Base-by-base conservation (phyloP, 805 yeast species). In the Saccharomyces jurei region DNA sequence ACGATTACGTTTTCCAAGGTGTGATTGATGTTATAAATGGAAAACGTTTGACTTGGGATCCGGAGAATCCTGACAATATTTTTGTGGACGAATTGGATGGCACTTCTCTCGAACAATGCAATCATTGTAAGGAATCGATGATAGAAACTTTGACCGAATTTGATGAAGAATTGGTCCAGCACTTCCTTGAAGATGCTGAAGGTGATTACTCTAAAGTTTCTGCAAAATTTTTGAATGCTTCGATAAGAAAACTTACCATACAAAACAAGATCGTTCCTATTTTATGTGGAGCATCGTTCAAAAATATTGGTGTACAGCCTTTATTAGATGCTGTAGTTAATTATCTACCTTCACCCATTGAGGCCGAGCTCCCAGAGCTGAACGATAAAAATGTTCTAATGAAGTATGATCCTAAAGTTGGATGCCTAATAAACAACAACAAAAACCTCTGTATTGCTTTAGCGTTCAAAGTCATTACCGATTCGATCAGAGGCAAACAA, bases 291-390 rank as follows among this genome's bases (percentile, higher is more conserved):
- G 87, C 97, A 1, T 87, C 96, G 53, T 94, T 92, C 71, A 80
- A 78, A 60, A 92, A 92, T 67, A 87, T 92, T 49, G 99, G 99
- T 27, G 96, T 94, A 2, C 98, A 94, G 67, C 97, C 98, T 1
- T 73, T 94, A 50, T 71, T 94, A 70, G 97, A 92, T 69, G 91
- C 95, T 0, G 79, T 91, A 11, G 79, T 82, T 1, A 79, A 80
- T 53, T 94, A 80, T 62, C 72, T 94, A 17, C 98, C 99, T 0
- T 82, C 90, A 1, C 98, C 98, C 1, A 59, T 78, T 2, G 90
- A 90, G 57, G 75, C 78, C 0, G 66, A 66, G 1, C 60, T 78
- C 2, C 94, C 96, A 0, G 82, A 81, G 49, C 76, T 85, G 2
- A 65, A 62, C 41, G 55, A 63, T 28, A 52, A 51, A 11, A 58